These are phyloP conservation scores for Trichoderma semiorbis DNA, from an alignment of 2,329 filamentous ascomycete species.

Conservation along the genomic window DNA sequence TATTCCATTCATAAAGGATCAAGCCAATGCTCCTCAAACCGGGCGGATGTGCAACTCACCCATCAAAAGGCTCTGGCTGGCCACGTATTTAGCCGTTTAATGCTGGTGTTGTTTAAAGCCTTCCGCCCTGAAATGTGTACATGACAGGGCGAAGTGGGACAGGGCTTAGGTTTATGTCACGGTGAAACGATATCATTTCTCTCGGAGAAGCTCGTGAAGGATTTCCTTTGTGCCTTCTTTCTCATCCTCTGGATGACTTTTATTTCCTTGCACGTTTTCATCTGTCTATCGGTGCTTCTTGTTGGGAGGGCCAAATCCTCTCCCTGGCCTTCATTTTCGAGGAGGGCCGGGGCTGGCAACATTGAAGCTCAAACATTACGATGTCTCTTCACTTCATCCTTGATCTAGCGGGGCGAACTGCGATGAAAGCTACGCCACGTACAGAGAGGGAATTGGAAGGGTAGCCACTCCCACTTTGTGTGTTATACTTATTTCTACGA, in stretches of 20 bases:
- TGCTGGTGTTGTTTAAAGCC: neutral
- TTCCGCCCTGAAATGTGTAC: neutral
- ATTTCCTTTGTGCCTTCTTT: neutral
- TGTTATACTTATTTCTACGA: slow-evolving; percentile 14
- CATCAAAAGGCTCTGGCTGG: neutral
- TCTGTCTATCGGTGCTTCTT: slow-evolving; percentile 11
- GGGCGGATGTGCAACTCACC: neutral
- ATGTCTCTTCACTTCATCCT: slow-evolving; percentile 6
- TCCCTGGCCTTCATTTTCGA: neutral
- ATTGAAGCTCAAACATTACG: neutral
- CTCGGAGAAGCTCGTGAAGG: neutral
- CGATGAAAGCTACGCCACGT: neutral
- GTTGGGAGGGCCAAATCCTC: slow-evolving; percentile 13
- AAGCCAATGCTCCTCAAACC: neutral
- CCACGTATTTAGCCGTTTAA: neutral
- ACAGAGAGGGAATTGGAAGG: neutral
- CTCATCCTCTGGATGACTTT: neutral
- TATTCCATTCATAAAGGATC: slow-evolving; percentile 80
- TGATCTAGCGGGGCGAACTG: neutral
- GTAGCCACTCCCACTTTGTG: neutral
- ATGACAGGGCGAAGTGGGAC: neutral
- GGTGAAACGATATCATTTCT: slow-evolving; percentile 1
- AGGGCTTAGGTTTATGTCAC: neutral
- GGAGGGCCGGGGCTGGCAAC: slow-evolving; percentile 14
- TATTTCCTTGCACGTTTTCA: neutral